Evolutionary conservation across 805 yeast genomes (phyloP).

Genomic region (Komagataella phaffii): DNA sequence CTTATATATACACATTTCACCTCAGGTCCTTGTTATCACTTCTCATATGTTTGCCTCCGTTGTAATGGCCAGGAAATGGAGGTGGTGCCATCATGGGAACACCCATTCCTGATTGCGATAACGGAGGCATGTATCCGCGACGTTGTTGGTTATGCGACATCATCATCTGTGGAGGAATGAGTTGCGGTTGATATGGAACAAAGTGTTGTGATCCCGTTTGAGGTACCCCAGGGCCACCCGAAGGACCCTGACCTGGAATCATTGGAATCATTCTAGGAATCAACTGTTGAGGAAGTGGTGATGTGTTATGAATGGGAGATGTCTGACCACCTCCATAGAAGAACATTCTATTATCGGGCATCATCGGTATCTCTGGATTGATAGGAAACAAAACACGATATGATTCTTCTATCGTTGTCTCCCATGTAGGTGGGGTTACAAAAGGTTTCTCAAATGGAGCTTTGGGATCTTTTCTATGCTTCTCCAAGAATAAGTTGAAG

Average conservation of each 20-base stretch:
- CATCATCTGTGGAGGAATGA: background rate
- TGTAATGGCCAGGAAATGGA: background rate
- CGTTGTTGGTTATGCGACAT: background rate
- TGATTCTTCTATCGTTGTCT: constrained; percentile 40
- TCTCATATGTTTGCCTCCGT: background rate
- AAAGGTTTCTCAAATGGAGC: constrained; percentile 32
- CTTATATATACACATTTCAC: background rate
- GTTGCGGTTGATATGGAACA: background rate
- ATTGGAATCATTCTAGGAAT: constrained; percentile 3
- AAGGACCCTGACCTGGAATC: background rate
- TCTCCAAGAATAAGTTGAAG: constrained; percentile 37
- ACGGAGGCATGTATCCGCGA: background rate
- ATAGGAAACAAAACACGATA: constrained; percentile 38
- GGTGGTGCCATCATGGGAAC: background rate
- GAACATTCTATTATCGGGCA: background rate
- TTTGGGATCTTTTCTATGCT: constrained; percentile 22
- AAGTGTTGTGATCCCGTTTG: background rate
- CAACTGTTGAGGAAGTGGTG: constrained; percentile 1
- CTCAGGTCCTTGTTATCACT: background rate
- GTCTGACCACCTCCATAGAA: background rate
- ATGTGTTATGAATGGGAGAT: constrained; percentile 2
- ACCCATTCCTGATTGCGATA: background rate
- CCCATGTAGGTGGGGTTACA: constrained; percentile 72
- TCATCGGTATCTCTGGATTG: constrained; percentile 6
- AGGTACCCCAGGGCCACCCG: background rate